phyloP scores from a whole-genome alignment of 192 early-diverging fungal species.

The Coemansia nantahalensis region DNA sequence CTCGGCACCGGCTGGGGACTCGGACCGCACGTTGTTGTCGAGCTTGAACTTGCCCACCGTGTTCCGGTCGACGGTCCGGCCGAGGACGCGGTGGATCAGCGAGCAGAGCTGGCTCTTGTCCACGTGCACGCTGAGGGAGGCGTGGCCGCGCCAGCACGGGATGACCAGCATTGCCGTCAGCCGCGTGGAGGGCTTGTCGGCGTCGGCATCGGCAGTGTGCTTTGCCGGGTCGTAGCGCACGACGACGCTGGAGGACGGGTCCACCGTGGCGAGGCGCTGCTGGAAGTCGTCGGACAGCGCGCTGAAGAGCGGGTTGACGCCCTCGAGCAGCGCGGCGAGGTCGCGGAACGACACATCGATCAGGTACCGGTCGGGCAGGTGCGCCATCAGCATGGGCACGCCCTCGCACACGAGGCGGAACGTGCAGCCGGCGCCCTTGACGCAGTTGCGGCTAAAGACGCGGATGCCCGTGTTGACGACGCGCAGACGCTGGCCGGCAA shows the following conservation, averaged over 20 bases:
- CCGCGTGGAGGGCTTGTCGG: slow-evolving; percentile 37
- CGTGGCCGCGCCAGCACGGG: slow-evolving; percentile 71
- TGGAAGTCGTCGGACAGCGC: slow-evolving; percentile 51
- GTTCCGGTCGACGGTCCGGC: slow-evolving; percentile 28
- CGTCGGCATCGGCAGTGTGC: slow-evolving; percentile 13
- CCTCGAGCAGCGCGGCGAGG: slow-evolving; percentile 51
- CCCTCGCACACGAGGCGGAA: slow-evolving; percentile 71
- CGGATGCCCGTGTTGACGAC: slow-evolving; percentile 93
- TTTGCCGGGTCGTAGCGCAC: slow-evolving; percentile 52
- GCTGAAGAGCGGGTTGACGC: slow-evolving; percentile 54
- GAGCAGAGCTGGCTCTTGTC: slow-evolving; percentile 71
- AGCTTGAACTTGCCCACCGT: slow-evolving; percentile 19
- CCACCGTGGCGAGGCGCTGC: slow-evolving; percentile 27
- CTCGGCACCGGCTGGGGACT: not conserved
- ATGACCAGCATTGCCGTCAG: slow-evolving; percentile 54
- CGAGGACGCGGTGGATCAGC: slow-evolving; percentile 53
- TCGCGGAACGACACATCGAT: slow-evolving; percentile 52
- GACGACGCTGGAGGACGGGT: slow-evolving; percentile 59
- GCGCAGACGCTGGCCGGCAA: slow-evolving; percentile 57
- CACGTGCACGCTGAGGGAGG: slow-evolving; percentile 70
- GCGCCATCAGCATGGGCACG: slow-evolving; percentile 58
- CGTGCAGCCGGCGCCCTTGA: slow-evolving; percentile 57
- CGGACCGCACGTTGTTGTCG: slow-evolving; percentile 34
- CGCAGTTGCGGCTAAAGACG: slow-evolving; percentile 76
- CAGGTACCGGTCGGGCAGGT: slow-evolving; percentile 50